These are phyloP conservation scores for Allantophomopsis lycopodina DNA, from an alignment of 2,329 filamentous ascomycete genomes.

Conservation along the genomic window DNA sequence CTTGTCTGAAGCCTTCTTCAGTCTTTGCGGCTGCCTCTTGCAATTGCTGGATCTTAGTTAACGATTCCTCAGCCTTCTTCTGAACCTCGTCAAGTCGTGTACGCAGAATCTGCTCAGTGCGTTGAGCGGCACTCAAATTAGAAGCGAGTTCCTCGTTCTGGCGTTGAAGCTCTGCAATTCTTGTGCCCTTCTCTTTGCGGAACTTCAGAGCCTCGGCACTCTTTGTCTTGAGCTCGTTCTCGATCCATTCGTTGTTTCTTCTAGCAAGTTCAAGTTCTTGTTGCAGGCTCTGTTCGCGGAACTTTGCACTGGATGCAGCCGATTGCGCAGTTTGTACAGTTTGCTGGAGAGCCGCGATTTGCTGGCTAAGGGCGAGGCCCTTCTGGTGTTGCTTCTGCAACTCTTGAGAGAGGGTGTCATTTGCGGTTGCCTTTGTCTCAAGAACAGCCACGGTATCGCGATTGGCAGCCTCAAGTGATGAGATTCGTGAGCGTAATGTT, in stretches of 20 bases:
- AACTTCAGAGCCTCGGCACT: constrained; percentile 76
- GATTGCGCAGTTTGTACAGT: constrained; percentile 71
- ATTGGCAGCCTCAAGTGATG: constrained; percentile 80
- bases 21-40: constrained; percentile 70
- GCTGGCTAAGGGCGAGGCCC: constrained; percentile 68
- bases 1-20: constrained; percentile 78
- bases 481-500: constrained; percentile 67
- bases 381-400: constrained; percentile 82
- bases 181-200: constrained; percentile 86
- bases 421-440: constrained; percentile 77
- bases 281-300: constrained; percentile 78
- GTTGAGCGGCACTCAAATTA: constrained; percentile 62
- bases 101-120: constrained; percentile 68
- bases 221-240: constrained; percentile 84
- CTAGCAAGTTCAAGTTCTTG: constrained; percentile 84
- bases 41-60: constrained; percentile 70
- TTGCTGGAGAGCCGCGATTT: constrained; percentile 72
- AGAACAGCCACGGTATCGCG: constrained; percentile 80
- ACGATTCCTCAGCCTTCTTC: constrained; percentile 73
- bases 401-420: constrained; percentile 76
- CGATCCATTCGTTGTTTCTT: constrained; percentile 86
- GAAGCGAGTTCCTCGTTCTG: constrained; percentile 75
- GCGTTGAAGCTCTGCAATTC: constrained; percentile 78
- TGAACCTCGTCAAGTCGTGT: constrained; percentile 73
- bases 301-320: constrained; percentile 68